Base-by-base conservation (phyloP, 2,329 filamentous ascomycete species). In the Lasiodiplodia sp. region DNA sequence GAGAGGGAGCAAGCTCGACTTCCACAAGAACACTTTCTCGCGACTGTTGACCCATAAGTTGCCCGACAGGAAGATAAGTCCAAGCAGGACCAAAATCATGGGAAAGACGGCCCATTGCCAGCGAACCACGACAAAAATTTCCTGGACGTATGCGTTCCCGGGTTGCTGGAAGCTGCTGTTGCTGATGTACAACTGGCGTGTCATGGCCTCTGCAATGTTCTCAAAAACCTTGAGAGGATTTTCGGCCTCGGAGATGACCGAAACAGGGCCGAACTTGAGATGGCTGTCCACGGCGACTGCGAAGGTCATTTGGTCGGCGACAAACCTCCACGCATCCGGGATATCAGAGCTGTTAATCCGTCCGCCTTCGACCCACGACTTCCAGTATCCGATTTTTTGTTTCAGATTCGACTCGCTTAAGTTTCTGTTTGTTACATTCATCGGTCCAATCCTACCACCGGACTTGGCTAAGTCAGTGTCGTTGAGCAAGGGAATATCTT, bases 1-100 rank as follows among this genome's bases (percentile, higher is more conserved):
- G 14, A 66, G 37, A 1, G 49, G 49, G 1, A 66, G 14, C 37
- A 66, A 28, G n/a, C 64, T 66, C 25, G 64, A 57, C 53, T 58
- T 66, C 64, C 64, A 49, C 31, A 66, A n/a, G 18, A 40, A 52
- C 10, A 53, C 52, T 5, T n/a, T n/a, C 8, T 56, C n/a, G 10
- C 31, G n/a, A 16, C 37, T 31, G 14, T 47, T 66, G 34, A 57
- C 25, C 34, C 64, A 51, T 3, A 57, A 2, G 16, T 21, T 47
- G 4, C 11, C 12, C 2, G 16, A 23, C 37, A 66, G 37, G 40
- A 57, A 57, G 0, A 31, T 18, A 4, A 12, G 16, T 12, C 51
- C 40, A 6, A 66, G 21, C 12, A 66, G 14, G 18, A 57, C 52
- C 23, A 66, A 14, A 3, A 31, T 25, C 14, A 49, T 38, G 8